phyloP scores from a whole-genome alignment of 2,329 filamentous ascomycete genomes.

The Hypoxylon sp. region DNA sequence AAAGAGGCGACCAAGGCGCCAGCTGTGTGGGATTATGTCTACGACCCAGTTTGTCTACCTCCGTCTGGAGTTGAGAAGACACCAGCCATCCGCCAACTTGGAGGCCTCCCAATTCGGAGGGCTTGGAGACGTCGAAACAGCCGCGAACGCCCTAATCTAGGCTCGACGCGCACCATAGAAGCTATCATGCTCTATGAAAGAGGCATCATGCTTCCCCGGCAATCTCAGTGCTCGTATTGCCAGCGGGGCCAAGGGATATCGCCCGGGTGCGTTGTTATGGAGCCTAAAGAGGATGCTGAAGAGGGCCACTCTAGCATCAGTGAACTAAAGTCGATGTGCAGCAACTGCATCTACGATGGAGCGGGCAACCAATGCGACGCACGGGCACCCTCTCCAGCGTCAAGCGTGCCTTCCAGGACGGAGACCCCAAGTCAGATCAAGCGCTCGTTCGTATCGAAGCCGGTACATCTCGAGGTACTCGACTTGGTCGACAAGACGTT shows the following conservation, averaged over 20 bases:
- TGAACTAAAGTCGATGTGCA: slow-evolving; percentile 27
- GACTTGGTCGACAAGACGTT: slow-evolving; percentile 42
- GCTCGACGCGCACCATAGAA: slow-evolving; percentile 31
- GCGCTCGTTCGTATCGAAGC: slow-evolving; percentile 22
- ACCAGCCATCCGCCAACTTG: slow-evolving; percentile 33
- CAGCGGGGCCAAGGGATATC: slow-evolving; percentile 31
- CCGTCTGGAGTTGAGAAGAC: slow-evolving; percentile 35
- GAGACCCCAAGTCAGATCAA: slow-evolving; percentile 32
- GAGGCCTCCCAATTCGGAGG: slow-evolving; percentile 33
- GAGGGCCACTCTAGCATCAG: not conserved
- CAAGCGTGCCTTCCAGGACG: slow-evolving; percentile 22
- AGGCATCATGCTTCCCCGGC: slow-evolving; percentile 34
- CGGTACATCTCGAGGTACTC: slow-evolving; percentile 37
- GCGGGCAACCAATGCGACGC: slow-evolving; percentile 27
- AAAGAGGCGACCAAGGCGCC: slow-evolving; percentile 38
- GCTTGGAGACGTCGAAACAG: slow-evolving; percentile 42
- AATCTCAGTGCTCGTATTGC: slow-evolving; percentile 36
- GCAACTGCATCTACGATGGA: slow-evolving; percentile 43
- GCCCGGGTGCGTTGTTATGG: slow-evolving; percentile 39
- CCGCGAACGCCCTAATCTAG: slow-evolving; percentile 31
- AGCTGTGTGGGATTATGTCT: slow-evolving; percentile 42
- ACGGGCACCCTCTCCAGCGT: slow-evolving; percentile 7
- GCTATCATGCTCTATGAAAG: slow-evolving; percentile 45
- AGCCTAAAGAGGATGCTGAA: slow-evolving; percentile 5
- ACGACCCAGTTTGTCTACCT: slow-evolving; percentile 42